Conservation (phyloP, 495 filamentous ascomycete genomes). For the Glarea lozoyensis region DNA sequence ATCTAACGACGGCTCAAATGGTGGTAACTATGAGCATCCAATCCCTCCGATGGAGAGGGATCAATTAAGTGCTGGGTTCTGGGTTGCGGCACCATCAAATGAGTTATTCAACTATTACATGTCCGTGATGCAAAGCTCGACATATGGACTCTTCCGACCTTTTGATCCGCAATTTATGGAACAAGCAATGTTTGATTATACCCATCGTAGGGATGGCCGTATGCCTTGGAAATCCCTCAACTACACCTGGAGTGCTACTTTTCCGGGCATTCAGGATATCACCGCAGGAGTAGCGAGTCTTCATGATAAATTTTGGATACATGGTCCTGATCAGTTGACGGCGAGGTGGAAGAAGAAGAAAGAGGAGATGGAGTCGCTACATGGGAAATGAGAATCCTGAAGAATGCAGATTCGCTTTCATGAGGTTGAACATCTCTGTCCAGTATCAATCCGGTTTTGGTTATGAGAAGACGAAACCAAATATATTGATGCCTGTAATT, state of each 20-base stretch:
- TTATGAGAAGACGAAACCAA: too few species aligned
- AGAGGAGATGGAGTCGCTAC: slow-evolving; percentile 1
- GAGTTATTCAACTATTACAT: slow-evolving; percentile 31
- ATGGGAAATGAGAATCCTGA: too few species aligned
- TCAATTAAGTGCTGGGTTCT: slow-evolving; percentile 28
- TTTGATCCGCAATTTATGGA: slow-evolving; percentile 29
- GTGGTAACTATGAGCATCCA: background rate
- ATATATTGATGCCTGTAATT: too few species aligned
- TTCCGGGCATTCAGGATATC: slow-evolving; percentile 28
- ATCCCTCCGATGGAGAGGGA: background rate
- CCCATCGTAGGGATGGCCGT: slow-evolving; percentile 29
- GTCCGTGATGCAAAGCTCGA: too few species aligned
- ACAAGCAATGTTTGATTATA: slow-evolving; percentile 37
- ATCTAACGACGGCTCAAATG: too few species aligned
- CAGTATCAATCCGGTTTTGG: too few species aligned
- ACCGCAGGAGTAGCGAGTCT: slow-evolving; percentile 26
- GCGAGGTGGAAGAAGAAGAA: background rate
- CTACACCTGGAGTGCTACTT: slow-evolving; percentile 29
- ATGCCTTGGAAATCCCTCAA: slow-evolving; percentile 34
- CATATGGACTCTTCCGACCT: slow-evolving; percentile 21
- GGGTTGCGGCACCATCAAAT: slow-evolving; percentile 25
- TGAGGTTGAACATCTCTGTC: too few species aligned
- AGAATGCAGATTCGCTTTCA: too few species aligned
- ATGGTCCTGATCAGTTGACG: slow-evolving; percentile 1
- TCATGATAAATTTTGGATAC: slow-evolving; percentile 35